A percentile compares a stretch with the other conserved stretches of the same genome.
Conservation (phyloP, 768 basidiomycete genomes). For the Xerocomellus dryophilus region DNA sequence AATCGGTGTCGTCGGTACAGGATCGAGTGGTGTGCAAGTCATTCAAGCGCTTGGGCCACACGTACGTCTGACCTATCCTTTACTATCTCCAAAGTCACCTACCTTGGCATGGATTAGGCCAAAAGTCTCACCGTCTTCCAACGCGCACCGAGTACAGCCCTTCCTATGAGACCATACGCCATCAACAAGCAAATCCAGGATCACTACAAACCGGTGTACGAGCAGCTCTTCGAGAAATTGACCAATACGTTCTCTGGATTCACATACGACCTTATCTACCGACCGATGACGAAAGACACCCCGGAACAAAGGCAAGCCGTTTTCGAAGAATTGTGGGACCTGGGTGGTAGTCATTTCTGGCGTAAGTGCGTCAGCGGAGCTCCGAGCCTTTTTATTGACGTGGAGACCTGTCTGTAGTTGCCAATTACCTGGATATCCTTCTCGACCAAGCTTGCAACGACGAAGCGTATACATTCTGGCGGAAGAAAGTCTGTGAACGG, state of each 20-base stretch:
- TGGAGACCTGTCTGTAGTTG: background rate
- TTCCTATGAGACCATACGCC: constrained; percentile 7
- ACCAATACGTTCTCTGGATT: constrained; percentile 3
- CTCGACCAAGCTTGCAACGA: constrained; percentile 4
- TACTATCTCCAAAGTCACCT: background rate
- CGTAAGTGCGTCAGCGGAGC: background rate
- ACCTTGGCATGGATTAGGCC: background rate
- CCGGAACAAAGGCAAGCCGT: constrained; percentile 1
- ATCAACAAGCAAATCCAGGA: constrained; percentile 10
- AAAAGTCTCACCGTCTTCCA: constrained; percentile 11
- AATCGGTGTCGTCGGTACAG: constrained; percentile 9
- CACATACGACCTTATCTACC: background rate
- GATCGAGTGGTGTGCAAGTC: constrained; percentile 7
- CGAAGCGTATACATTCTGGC: constrained; percentile 6
- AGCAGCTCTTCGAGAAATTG: constrained; percentile 3
- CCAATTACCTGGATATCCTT: constrained; percentile 1
- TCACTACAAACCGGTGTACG: constrained; percentile 6
- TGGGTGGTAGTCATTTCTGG: constrained; percentile 7
- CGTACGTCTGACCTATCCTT: background rate
- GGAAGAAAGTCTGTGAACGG: constrained; percentile 10
- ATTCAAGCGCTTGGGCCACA: constrained; percentile 5
- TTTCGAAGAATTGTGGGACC: constrained; percentile 7
- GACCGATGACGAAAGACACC: constrained; percentile 10
- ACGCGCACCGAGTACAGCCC: constrained; percentile 5
- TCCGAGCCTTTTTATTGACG: background rate